Evolutionary conservation across 805 yeast genomes (phyloP).

Genomic region (Candida odintsovae): DNA sequence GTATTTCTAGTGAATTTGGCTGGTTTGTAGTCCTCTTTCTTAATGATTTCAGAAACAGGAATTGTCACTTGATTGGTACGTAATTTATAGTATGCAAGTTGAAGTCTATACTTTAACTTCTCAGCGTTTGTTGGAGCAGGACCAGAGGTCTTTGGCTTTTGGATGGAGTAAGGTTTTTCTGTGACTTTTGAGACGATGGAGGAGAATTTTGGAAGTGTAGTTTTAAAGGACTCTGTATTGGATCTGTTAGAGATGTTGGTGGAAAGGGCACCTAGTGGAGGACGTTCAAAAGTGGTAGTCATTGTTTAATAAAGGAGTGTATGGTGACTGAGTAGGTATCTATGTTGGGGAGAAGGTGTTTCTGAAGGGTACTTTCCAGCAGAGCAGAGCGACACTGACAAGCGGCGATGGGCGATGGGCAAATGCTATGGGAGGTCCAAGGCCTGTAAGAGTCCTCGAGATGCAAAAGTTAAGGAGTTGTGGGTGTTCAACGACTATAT

Average conservation of each 20-base stretch:
- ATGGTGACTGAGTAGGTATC: no score
- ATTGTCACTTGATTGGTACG: constrained; percentile 40
- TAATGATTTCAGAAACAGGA: constrained; percentile 27
- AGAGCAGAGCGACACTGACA: no score
- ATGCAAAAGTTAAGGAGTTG: no score
- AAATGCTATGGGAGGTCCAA: no score
- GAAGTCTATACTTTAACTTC: constrained; percentile 40
- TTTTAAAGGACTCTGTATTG: constrained; percentile 8
- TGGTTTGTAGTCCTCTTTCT: constrained; percentile 4
- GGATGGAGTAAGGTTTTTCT: background rate
- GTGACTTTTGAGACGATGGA: constrained; percentile 1
- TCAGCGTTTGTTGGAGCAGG: constrained; percentile 25
- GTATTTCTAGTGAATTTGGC: background rate
- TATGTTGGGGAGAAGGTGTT: background rate
- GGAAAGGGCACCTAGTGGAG: constrained; percentile 14
- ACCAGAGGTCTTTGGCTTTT: constrained; percentile 1
- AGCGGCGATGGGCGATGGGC: no score
- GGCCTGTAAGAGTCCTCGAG: no score
- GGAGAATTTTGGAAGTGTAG: constrained; percentile 8
- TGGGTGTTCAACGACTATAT: no score
- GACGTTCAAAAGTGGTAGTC: constrained; percentile 19
- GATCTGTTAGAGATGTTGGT: constrained; percentile 14
- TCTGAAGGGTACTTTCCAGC: background rate
- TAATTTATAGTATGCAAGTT: constrained; percentile 47
- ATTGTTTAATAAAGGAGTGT: background rate